Evolutionary conservation across 2,329 filamentous ascomycete genomes (phyloP), one percentile per base, ranked within the genome.

Genomic region (Pestalotiopsis sp.): DNA sequence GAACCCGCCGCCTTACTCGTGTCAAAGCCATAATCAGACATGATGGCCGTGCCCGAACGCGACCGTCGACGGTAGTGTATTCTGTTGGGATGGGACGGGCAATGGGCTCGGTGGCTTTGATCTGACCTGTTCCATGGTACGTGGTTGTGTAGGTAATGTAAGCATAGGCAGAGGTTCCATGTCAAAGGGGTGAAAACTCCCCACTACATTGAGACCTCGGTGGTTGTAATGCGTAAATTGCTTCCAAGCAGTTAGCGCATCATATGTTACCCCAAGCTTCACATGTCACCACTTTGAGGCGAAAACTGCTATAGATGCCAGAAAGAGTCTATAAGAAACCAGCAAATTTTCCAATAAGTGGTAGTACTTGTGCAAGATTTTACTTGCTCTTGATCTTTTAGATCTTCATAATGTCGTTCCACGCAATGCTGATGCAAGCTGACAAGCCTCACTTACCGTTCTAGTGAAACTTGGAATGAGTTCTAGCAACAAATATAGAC

Each of bases 11-110:
- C 73, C 68, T 74, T 76, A 56, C 74, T 71, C 68, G 71, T 70
- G 38, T 78, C 76, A 68, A 71, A 73, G 68, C 76, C 79, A 76
- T 77, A 75, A 72, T 77, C 75, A 69, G 79, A 75, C 79, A 81
- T 82, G 14, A n/a, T 66, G 67, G 72, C 59, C 38, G 59, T 66
- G 27, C 67, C 59, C 13, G 59, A 12, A 13, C 59, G 25, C 31
- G 59, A 39, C 25, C 63, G 67, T 38, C 41, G 38, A 63, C 57
- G 39, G 27, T 61, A 27, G 17, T 12, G 14, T 62, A 39, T 7
- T 59, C 12, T 23, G 27, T 23, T 59, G 38, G 27, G 17, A n/a
- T 62, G 27, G 59, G 14, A 62, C 59, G 31, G 25, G 31, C 25
- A 17, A 39, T 62, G 36, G 59, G 12, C 31, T 62, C 9, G 59